Conservation (phyloP, 1,139 yeast genomes). For the Saccharomyces hybrid region DNA sequence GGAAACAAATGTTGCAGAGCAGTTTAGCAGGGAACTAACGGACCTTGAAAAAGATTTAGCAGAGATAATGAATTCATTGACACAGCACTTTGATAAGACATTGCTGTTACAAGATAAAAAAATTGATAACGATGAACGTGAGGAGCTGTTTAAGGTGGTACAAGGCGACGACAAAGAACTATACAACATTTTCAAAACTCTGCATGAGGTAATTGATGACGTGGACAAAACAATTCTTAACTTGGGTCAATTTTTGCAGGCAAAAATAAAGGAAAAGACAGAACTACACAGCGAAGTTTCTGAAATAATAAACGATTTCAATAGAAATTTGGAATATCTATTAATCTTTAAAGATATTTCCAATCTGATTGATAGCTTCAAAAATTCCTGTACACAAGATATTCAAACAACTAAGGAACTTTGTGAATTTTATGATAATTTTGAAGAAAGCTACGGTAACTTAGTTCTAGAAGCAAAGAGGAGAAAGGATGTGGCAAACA, state of each 20-base stretch:
- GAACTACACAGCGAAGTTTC: conserved; percentile 21
- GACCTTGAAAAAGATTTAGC: conserved; percentile 66
- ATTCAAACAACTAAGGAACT: conserved; percentile 31
- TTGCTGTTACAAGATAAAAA: conserved; percentile 26
- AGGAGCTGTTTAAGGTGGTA: conserved; percentile 36
- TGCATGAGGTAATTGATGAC: conserved; percentile 30
- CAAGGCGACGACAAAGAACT: conserved; percentile 35
- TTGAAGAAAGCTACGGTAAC: conserved; percentile 42
- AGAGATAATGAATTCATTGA: conserved; percentile 56
- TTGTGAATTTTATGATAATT: conserved; percentile 42
- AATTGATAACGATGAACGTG: conserved; percentile 22
- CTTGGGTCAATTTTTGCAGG: conserved; percentile 18
- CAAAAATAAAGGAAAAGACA: conserved; percentile 13
- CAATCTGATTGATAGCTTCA: conserved; percentile 17
- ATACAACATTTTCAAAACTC: conserved; percentile 32
- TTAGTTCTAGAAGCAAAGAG: conserved; percentile 45
- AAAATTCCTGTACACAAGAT: conserved; percentile 24
- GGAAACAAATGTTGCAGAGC: conserved; percentile 13
- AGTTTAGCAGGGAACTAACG: conserved; percentile 33
- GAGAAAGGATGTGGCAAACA: conserved; percentile 35
- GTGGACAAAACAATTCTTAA: conserved; percentile 28
- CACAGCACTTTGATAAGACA: conserved; percentile 80
- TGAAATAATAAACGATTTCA: conserved; percentile 24
- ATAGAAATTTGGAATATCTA: conserved; percentile 23
- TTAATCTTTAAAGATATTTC: conserved; percentile 24